A percentile compares a stretch with the other conserved stretches of the same genome.
Conservation (phyloP, 768 basidiomycete species). For the Hygrophoropsis aurantiaca region DNA sequence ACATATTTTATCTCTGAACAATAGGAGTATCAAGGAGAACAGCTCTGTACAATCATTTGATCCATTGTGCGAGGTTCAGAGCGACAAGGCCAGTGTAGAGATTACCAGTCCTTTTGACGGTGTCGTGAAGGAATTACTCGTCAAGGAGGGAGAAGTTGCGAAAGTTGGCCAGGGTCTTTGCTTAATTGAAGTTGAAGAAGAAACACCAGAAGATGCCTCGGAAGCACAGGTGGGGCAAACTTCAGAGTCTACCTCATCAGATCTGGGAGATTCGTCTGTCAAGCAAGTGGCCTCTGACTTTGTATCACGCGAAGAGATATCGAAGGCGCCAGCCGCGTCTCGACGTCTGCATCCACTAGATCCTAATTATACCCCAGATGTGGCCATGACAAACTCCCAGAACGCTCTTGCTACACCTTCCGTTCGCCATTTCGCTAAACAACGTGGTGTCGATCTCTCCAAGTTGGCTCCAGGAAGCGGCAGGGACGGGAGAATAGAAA, state of each 20-base stretch:
- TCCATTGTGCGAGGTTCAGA: slow-evolving; percentile 79
- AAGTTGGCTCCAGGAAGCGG: slow-evolving; percentile 67
- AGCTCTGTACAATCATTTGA: slow-evolving; percentile 63
- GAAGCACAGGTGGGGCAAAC: slow-evolving; percentile 15
- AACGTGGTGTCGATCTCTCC: slow-evolving; percentile 60
- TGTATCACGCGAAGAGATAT: not conserved
- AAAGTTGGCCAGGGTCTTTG: slow-evolving; percentile 81
- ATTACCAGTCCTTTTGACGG: slow-evolving; percentile 88
- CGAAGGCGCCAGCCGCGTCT: not conserved
- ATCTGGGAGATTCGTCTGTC: not conserved
- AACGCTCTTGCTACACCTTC: slow-evolving; percentile 72
- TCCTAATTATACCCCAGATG: slow-evolving; percentile 41
- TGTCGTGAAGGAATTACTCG: slow-evolving; percentile 66
- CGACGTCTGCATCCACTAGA: slow-evolving; percentile 62
- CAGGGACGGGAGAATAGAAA: slow-evolving; percentile 73
- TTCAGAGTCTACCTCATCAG: not conserved
- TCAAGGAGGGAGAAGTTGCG: slow-evolving; percentile 79
- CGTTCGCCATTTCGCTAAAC: slow-evolving; percentile 73
- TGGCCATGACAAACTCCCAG: slow-evolving; percentile 14
- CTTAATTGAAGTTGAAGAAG: slow-evolving; percentile 77
- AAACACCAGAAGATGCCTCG: slow-evolving; percentile 23
- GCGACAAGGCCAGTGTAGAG: slow-evolving; percentile 89
- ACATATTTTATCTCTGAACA: not conserved
- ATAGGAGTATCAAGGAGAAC: slow-evolving; percentile 63
- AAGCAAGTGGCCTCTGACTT: slow-evolving; percentile 15